Evolutionary conservation across 1,284 basidiomycete species (phyloP).

Genomic region (Grifola frondosa): DNA sequence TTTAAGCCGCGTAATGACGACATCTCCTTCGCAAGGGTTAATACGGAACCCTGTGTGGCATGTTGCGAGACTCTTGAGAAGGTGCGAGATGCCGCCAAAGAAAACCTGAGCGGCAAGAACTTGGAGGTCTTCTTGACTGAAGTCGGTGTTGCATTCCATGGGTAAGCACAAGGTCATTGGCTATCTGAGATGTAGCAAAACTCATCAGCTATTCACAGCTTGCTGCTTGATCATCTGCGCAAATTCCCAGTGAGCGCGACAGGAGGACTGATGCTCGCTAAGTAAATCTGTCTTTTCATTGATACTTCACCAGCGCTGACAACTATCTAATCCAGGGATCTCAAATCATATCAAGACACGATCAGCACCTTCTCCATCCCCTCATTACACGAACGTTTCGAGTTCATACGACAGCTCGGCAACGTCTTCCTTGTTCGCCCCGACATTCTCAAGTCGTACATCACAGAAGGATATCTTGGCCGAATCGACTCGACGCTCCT

Average conservation of each 20-base stretch:
- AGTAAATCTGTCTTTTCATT: conserved; percentile 52
- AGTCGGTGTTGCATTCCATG: conserved; percentile 92
- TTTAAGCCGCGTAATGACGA: conserved; percentile 98
- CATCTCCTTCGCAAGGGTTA: conserved; percentile 89
- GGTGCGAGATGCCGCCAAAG: conserved; percentile 72
- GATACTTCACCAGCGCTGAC: not conserved
- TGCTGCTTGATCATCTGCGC: conserved; percentile 92
- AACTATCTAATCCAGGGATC: conserved; percentile 60
- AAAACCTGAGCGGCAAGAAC: conserved; percentile 88
- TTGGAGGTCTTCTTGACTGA: conserved; percentile 90
- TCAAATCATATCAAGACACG: conserved; percentile 95
- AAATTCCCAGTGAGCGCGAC: conserved; percentile 97
- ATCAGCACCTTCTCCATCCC: conserved; percentile 81
- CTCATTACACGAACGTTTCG: conserved; percentile 91
- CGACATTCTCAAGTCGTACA: conserved; percentile 90
- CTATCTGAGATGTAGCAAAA: not conserved
- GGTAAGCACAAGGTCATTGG: conserved; percentile 43
- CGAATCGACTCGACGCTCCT: conserved; percentile 87
- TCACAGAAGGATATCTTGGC: conserved; percentile 88
- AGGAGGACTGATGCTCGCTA: conserved; percentile 97
- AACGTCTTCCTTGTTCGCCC: conserved; percentile 96
- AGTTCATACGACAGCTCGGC: conserved; percentile 97
- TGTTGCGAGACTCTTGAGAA: conserved; percentile 87
- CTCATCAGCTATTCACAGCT: conserved; percentile 42
- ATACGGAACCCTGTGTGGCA: conserved; percentile 92